Conservation (phyloP, 163 green algal species). For the Scenedesmus sp. region DNA sequence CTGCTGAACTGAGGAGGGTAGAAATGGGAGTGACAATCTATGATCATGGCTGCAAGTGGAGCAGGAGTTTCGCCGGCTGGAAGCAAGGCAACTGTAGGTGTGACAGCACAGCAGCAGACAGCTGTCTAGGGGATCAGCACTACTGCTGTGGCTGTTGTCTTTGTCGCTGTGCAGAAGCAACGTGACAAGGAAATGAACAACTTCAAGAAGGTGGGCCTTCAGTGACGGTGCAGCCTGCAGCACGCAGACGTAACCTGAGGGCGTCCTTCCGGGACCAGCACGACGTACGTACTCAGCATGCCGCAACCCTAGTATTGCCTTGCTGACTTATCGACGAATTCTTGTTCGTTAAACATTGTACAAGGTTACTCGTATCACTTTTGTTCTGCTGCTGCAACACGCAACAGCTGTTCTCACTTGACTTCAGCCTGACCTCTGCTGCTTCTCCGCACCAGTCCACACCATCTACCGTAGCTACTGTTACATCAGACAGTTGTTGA, state of each 20-base stretch:
- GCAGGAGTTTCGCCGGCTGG: neutral
- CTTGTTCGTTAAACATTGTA: no score
- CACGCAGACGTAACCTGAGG: neutral
- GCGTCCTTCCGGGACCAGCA: neutral
- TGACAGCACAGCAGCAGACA: neutral
- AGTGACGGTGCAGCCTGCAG: neutral
- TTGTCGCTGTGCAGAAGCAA: neutral
- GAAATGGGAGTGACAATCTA: conserved; percentile 42
- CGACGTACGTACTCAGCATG: neutral
- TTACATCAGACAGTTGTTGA: neutral
- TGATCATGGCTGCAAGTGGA: conserved; percentile 1
- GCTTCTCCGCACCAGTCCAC: neutral
- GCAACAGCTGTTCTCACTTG: neutral
- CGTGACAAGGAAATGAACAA: neutral
- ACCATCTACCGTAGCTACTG: neutral
- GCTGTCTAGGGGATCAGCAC: neutral
- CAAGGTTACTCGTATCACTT: no score
- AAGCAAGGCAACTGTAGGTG: neutral
- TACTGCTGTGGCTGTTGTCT: neutral
- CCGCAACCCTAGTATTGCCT: neutral
- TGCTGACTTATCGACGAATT: no score
- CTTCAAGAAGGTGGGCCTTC: no score
- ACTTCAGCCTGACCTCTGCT: neutral
- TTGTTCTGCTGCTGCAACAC: no score
- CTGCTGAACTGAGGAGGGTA: conserved; percentile 35